phyloP scores from a whole-genome alignment of 208 protist species.

The Acanthamoeba healyi region DNA sequence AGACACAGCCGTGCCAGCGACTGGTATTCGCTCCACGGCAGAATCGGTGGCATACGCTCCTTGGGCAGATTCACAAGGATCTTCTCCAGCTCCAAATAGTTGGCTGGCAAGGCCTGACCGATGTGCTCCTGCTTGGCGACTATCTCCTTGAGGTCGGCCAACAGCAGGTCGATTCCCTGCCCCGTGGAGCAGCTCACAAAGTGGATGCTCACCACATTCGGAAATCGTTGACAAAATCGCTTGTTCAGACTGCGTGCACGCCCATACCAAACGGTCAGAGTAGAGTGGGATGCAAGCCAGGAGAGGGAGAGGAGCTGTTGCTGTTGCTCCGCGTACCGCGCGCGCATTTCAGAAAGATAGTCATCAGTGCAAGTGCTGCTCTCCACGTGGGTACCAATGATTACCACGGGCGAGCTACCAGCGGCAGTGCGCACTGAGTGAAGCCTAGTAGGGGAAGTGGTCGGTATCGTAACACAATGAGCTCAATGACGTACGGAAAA shows the following conservation, averaged over 20 bases:
- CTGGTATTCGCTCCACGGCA: constrained; percentile 65
- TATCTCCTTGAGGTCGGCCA: not conserved
- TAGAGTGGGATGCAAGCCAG: not conserved
- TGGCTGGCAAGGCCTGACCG: constrained; percentile 19
- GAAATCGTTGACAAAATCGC: constrained; percentile 20
- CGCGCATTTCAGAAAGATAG: not conserved
- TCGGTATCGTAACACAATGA: too few relatives aligned
- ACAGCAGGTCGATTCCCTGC: constrained; percentile 43
- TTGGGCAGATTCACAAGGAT: not conserved
- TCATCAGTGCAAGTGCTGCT: constrained; percentile 42
- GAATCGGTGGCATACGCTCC: constrained; percentile 48
- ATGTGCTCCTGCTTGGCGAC: constrained; percentile 69
- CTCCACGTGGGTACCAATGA: constrained; percentile 60
- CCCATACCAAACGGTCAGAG: too few relatives aligned
- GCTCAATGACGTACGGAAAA: not conserved
- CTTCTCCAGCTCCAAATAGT: constrained; percentile 63
- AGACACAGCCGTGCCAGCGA: constrained; percentile 49
- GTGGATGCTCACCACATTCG: constrained; percentile 39
- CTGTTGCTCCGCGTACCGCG: not conserved
- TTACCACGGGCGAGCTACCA: constrained; percentile 15
- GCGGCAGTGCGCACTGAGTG: not conserved
- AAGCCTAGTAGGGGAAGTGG: too few relatives aligned
- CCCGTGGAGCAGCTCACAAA: constrained; percentile 65
- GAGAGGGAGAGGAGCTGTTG: not conserved
- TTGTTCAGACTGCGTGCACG: not conserved